Conservation (phyloP, 257 asterid species). For the Petunia axillaris region DNA sequence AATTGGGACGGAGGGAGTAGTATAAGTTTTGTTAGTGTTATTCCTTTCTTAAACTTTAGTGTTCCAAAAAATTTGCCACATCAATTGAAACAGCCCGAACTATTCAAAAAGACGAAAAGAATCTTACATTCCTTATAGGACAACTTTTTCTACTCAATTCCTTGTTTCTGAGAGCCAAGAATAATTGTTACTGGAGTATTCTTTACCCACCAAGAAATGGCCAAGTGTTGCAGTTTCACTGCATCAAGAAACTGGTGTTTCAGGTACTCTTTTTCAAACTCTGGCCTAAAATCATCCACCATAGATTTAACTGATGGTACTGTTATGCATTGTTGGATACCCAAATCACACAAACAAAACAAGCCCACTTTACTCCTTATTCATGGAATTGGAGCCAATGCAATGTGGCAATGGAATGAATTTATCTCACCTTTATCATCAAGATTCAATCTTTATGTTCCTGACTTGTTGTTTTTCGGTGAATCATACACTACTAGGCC, state of each 20-base stretch:
- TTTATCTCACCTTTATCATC: slow-evolving; percentile 68
- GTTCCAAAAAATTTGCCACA: no score
- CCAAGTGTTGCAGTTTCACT: slow-evolving; percentile 73
- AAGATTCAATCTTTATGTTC: slow-evolving; percentile 72
- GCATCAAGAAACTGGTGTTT: slow-evolving; percentile 57
- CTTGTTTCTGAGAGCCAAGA: neutral
- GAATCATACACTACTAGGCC: slow-evolving; percentile 63
- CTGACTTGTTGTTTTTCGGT: slow-evolving; percentile 77
- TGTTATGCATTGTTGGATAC: slow-evolving; percentile 73
- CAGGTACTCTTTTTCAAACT: slow-evolving; percentile 60
- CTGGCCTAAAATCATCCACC: slow-evolving; percentile 69
- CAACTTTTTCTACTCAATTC: no score
- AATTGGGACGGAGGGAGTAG: no score
- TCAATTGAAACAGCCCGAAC: no score
- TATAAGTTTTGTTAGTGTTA: no score
- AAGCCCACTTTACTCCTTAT: slow-evolving; percentile 63
- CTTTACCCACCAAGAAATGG: slow-evolving; percentile 25
- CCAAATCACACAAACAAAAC: slow-evolving; percentile 50
- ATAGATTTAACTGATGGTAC: slow-evolving; percentile 68
- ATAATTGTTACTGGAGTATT: neutral
- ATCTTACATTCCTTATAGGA: no score
- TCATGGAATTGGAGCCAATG: slow-evolving; percentile 88
- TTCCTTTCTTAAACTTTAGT: no score
- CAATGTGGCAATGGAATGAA: slow-evolving; percentile 93
- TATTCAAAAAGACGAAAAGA: no score